Conservation (phyloP, 805 yeast genomes). For the Naumovozyma dairenensis region DNA sequence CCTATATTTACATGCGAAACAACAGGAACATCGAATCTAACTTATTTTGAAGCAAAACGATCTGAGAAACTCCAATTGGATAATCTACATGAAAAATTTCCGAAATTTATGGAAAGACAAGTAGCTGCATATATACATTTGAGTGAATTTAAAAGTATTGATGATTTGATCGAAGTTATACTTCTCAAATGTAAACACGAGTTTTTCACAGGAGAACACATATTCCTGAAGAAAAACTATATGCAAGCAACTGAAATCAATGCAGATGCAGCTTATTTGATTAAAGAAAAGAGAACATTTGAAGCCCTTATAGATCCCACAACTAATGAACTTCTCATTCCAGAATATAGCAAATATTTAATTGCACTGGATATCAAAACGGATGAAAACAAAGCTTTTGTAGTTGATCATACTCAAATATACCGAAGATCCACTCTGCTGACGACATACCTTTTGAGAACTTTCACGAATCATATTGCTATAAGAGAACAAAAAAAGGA, state of each 20-base stretch:
- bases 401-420: conserved; percentile 62
- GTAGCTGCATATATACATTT: conserved; percentile 71
- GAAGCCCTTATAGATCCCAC: conserved; percentile 32
- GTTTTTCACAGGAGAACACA: conserved; percentile 82
- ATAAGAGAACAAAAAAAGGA: too few relatives aligned
- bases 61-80: conserved; percentile 52
- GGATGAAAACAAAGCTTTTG: conserved; percentile 35
- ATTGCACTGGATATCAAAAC: conserved; percentile 35
- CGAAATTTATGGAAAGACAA: conserved; percentile 82
- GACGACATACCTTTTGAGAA: too few relatives aligned
- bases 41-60: conserved; percentile 76
- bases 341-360: conserved; percentile 57
- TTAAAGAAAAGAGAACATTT: conserved; percentile 75
- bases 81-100: conserved; percentile 65
- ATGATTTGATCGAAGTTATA: conserved; percentile 72
- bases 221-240: conserved; percentile 16
- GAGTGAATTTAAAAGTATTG: conserved; percentile 66
- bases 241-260: background rate
- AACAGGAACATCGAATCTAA: conserved; percentile 78
- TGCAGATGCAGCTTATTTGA: conserved; percentile 33
- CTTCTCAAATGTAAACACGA: conserved; percentile 63
- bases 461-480: too few relatives aligned
- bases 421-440: too few relatives aligned
- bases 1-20: conserved; percentile 85
- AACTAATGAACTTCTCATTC: conserved; percentile 31